Evolutionary conservation across 352 stramenopile species (phyloP).

Genomic region (Globisporangium sylvaticum): DNA sequence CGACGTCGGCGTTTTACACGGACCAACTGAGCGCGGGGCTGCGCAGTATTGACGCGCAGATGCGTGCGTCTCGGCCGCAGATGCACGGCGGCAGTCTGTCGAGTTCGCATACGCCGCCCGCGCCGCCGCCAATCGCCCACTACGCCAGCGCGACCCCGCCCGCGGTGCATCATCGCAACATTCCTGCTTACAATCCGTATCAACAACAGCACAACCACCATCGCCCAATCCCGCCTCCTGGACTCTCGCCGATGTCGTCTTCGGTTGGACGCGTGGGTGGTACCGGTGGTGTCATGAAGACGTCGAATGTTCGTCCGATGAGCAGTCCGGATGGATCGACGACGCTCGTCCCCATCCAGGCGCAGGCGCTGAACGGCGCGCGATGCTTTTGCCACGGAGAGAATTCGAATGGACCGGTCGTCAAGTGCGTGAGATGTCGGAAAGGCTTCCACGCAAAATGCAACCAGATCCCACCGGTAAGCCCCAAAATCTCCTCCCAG

Average conservation of each 20-base stretch:
- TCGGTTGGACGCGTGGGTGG: background rate
- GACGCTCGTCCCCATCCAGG: constrained; percentile 20
- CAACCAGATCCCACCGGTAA: constrained; percentile 59
- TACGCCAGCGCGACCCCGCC: background rate
- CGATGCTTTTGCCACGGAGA: constrained; percentile 55
- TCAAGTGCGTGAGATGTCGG: constrained; percentile 49
- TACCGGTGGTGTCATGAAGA: background rate
- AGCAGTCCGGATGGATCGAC: constrained; percentile 10
- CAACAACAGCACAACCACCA: constrained; percentile 9
- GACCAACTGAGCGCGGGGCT: constrained; percentile 43
- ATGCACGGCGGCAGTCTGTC: constrained; percentile 6
- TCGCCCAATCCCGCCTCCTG: background rate
- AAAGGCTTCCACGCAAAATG: constrained; percentile 76
- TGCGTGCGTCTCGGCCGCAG: constrained; percentile 18
- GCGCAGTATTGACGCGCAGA: constrained; percentile 49
- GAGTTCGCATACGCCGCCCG: background rate
- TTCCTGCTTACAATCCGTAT: constrained; percentile 11
- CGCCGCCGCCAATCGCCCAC: background rate
- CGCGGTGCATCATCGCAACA: constrained; percentile 13
- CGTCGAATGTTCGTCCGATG: background rate
- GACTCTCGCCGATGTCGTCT: background rate
- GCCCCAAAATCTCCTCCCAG: constrained; percentile 1
- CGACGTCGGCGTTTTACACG: constrained; percentile 53
- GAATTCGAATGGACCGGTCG: constrained; percentile 26
- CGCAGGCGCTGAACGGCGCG: constrained; percentile 34